Evolutionary conservation across 2,329 filamentous ascomycete genomes (phyloP).

Genomic region (Penicillium sp.): DNA sequence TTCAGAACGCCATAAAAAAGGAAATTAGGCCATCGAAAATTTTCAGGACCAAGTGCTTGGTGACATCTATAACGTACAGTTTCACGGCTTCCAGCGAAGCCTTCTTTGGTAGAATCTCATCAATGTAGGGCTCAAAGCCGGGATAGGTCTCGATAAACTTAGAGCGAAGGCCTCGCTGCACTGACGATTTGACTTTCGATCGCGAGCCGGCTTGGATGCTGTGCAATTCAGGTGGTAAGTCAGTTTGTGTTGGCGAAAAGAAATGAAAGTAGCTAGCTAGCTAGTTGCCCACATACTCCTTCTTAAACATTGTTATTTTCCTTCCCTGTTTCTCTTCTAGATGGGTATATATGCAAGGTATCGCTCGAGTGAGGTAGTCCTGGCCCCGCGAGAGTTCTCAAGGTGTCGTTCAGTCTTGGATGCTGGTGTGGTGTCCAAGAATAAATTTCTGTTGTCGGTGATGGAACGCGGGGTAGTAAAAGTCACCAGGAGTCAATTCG

Average conservation of each 20-base stretch:
- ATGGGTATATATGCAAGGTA: neutral
- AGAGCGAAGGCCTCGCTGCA: constrained; percentile 79
- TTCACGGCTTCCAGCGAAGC: constrained; percentile 85
- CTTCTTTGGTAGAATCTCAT: constrained; percentile 94
- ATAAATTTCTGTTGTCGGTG: neutral
- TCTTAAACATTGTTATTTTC: constrained; percentile 73
- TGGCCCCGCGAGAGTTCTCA: neutral
- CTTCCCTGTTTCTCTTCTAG: neutral
- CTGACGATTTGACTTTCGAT: constrained; percentile 96
- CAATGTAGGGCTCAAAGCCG: constrained; percentile 78
- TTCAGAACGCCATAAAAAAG: too few relatives aligned
- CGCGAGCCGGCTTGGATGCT: constrained; percentile 75
- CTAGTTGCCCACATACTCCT: constrained; percentile 61
- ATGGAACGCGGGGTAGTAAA: constrained; percentile 9
- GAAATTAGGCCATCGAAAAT: neutral
- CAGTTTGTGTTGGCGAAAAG: neutral
- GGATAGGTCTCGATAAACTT: constrained; percentile 83
- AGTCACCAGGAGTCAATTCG: neutral
- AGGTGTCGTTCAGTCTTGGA: neutral
- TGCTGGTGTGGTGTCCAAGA: neutral
- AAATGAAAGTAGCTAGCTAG: neutral
- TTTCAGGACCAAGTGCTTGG: neutral
- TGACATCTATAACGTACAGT: constrained; percentile 51
- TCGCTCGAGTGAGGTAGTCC: neutral
- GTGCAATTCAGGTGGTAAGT: constrained; percentile 9